Conservation (phyloP, 140 eudicot species). For the Eryngium alpinum region DNA sequence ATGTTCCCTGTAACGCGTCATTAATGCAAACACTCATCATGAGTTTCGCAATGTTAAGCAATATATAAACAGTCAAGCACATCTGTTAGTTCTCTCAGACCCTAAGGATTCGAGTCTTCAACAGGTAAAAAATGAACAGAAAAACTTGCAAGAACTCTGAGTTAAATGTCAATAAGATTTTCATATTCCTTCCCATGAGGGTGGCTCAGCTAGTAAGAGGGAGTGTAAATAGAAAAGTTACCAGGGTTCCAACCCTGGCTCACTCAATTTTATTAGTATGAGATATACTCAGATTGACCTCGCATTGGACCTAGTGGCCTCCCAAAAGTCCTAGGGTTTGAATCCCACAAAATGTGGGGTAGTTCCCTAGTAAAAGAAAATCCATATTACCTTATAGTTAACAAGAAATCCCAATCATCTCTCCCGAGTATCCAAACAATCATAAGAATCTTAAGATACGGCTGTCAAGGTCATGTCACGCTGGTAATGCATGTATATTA, state of each 20-base stretch:
- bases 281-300: too few relatives aligned
- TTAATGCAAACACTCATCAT: neutral
- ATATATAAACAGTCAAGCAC: neutral
- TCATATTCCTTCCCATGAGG: too few relatives aligned
- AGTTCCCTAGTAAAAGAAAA: neutral
- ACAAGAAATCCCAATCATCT: neutral
- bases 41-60: neutral
- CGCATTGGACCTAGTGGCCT: too few relatives aligned
- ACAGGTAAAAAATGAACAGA: too few relatives aligned
- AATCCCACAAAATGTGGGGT: neutral
- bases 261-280: too few relatives aligned
- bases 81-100: neutral
- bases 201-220: too few relatives aligned
- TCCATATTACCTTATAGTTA: neutral
- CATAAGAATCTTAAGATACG: neutral
- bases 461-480: neutral
- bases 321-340: too few relatives aligned
- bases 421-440: neutral
- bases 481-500: neutral
- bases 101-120: too few relatives aligned
- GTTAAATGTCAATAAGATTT: too few relatives aligned
- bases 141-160: too few relatives aligned
- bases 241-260: too few relatives aligned
- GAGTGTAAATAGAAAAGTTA: too few relatives aligned
- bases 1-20: slow-evolving; percentile 56